Conservation (phyloP, 1,284 basidiomycete genomes). For the Irpex sp. region DNA sequence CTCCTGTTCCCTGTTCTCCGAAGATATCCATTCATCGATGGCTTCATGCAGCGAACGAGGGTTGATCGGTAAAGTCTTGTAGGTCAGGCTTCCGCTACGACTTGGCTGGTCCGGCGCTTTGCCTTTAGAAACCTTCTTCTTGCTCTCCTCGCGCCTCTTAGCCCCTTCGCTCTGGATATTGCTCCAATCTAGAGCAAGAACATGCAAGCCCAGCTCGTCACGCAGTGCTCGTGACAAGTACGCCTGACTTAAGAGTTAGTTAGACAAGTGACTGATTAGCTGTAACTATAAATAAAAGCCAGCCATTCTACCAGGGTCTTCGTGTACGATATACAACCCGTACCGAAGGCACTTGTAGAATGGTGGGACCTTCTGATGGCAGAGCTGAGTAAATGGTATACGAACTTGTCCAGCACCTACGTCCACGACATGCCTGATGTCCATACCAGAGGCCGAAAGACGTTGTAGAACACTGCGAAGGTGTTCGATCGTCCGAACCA, state of each 20-base stretch:
- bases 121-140: constrained; percentile 16
- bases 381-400: constrained; percentile 16
- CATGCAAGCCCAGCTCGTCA: constrained; percentile 42
- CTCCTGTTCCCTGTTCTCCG: constrained; percentile 17
- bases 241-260: constrained; percentile 39
- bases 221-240: constrained; percentile 56
- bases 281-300: not conserved
- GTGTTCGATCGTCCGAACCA: constrained; percentile 52
- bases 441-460: constrained; percentile 18
- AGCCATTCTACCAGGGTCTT: constrained; percentile 1
- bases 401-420: constrained; percentile 64
- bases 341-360: not conserved
- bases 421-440: constrained; percentile 50
- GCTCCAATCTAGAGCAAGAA: constrained; percentile 61
- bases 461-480: constrained; percentile 36
- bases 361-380: not conserved
- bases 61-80: constrained; percentile 60
- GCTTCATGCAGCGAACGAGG: constrained; percentile 46
- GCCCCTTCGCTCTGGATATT: constrained; percentile 53
- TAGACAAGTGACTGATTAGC: constrained; percentile 10
- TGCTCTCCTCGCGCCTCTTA: constrained; percentile 34
- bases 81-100: constrained; percentile 47
- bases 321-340: not conserved
- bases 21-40: constrained; percentile 49
- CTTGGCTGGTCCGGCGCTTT: constrained; percentile 21